phyloP scores from a whole-genome alignment of 108 stramenopile genomes.

The Cyclotella atomus region DNA sequence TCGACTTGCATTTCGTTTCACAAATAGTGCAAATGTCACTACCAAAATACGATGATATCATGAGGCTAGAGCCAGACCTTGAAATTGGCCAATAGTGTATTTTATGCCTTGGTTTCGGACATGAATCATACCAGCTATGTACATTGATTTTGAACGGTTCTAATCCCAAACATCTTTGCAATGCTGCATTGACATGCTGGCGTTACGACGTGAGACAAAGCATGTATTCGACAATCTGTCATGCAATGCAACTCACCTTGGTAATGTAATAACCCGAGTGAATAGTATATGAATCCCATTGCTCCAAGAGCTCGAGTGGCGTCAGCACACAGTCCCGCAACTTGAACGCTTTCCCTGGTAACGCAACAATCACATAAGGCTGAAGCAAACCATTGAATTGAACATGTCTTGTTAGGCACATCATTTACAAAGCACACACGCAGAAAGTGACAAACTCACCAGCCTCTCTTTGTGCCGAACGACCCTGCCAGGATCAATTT shows the following conservation, averaged over 20 bases:
- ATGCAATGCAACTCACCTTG: slow-evolving; percentile 5
- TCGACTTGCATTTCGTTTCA: slow-evolving; percentile 67
- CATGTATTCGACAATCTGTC: background rate
- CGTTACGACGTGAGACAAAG: slow-evolving; percentile 4
- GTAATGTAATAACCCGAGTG: slow-evolving; percentile 83
- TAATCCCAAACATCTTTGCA: slow-evolving; percentile 83
- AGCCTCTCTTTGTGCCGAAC: slow-evolving; percentile 83
- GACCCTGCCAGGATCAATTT: slow-evolving; percentile 78
- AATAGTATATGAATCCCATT: slow-evolving; percentile 86
- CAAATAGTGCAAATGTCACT: slow-evolving; percentile 81
- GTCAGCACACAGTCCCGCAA: slow-evolving; percentile 86
- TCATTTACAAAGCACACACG: too few species aligned
- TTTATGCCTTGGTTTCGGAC: slow-evolving; percentile 80
- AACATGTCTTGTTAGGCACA: too few species aligned
- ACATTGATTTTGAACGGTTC: slow-evolving; percentile 72
- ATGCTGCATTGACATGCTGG: slow-evolving; percentile 82
- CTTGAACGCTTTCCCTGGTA: slow-evolving; percentile 71
- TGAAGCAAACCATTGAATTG: background rate
- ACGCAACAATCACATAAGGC: slow-evolving; percentile 87
- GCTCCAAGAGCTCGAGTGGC: slow-evolving; percentile 87
- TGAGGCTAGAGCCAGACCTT: slow-evolving; percentile 59
- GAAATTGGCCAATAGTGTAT: slow-evolving; percentile 86
- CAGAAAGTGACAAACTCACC: background rate
- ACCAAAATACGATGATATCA: slow-evolving; percentile 87
- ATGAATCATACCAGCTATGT: slow-evolving; percentile 70